Evolutionary conservation across 768 basidiomycete genomes (phyloP).

Genomic region (Dioszegia hungarica): DNA sequence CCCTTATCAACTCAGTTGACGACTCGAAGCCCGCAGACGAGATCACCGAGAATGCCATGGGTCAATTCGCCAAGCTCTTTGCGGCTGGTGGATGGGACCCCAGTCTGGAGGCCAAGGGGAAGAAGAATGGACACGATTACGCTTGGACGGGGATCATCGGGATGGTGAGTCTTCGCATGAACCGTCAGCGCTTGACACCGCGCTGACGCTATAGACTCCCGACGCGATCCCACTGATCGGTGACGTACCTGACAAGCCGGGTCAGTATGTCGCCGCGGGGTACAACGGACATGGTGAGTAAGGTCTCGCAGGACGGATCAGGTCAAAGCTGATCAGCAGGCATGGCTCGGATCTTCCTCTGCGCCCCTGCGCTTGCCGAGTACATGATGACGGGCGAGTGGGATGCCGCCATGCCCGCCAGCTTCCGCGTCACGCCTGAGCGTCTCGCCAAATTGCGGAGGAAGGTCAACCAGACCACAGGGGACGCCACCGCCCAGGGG

Average conservation of each 20-base stretch:
- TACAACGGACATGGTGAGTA: conserved; percentile 28
- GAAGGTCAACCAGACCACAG: conserved; percentile 8
- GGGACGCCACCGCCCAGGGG: neutral
- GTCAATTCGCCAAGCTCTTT: conserved; percentile 17
- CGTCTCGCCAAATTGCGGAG: conserved; percentile 16
- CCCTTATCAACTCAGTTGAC: conserved; percentile 26
- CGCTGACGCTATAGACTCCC: conserved; percentile 20
- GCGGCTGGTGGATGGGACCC: conserved; percentile 19
- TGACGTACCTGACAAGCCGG: conserved; percentile 27
- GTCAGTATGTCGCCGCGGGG: conserved; percentile 34
- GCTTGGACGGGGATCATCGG: conserved; percentile 43
- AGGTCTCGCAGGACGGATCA: neutral
- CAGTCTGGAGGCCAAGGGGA: conserved; percentile 14
- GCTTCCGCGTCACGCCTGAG: conserved; percentile 26
- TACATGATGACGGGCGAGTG: conserved; percentile 25
- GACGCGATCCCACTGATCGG: conserved; percentile 38
- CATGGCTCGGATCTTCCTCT: conserved; percentile 41
- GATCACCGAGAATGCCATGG: conserved; percentile 19
- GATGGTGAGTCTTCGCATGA: conserved; percentile 34
- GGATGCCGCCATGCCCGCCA: conserved; percentile 26
- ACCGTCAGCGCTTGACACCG: neutral
- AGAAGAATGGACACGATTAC: conserved; percentile 30
- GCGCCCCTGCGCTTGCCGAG: conserved; percentile 31
- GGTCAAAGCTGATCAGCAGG: conserved; percentile 4
- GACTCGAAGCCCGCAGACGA: conserved; percentile 18